Evolutionary conservation across 2,329 filamentous ascomycete genomes (phyloP).

Genomic region (Cylindrodendrum hubeiense): DNA sequence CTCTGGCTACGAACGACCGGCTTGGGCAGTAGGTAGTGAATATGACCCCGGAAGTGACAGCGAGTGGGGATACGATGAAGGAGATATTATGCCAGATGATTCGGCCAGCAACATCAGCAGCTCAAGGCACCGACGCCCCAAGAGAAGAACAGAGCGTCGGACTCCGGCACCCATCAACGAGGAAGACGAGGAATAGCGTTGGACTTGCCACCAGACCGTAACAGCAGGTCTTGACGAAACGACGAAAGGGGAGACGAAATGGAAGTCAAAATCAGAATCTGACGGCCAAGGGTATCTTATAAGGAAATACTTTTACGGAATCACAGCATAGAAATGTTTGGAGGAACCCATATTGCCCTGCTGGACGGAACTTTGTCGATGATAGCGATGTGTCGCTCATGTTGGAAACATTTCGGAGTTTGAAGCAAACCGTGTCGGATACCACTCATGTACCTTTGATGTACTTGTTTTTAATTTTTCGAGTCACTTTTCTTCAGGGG

Average conservation of each 20-base stretch:
- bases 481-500: conserved; percentile 11
- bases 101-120: conserved; percentile 85
- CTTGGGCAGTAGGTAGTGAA: conserved; percentile 55
- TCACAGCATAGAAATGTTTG: conserved; percentile 34
- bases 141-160: conserved; percentile 75
- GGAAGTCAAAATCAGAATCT: conserved; percentile 26
- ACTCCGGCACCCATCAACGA: conserved; percentile 82
- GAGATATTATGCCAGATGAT: conserved; percentile 80
- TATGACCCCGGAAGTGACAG: conserved; percentile 65
- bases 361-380: conserved; percentile 36
- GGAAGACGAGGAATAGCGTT: conserved; percentile 71
- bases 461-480: conserved; percentile 18
- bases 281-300: conserved; percentile 34
- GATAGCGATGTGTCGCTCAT: conserved; percentile 29
- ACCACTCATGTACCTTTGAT: conserved; percentile 40
- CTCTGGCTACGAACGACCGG: conserved; percentile 59
- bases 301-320: conserved; percentile 10
- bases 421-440: conserved; percentile 41
- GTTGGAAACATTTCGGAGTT: conserved; percentile 26
- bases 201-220: not conserved
- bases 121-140: conserved; percentile 74
- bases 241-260: conserved; percentile 9
- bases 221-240: conserved; percentile 12
- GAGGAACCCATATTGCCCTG: conserved; percentile 29
- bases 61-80: conserved; percentile 69